phyloP scores from a whole-genome alignment of 352 stramenopile genomes.

The Thalassiosira mediterranea region DNA sequence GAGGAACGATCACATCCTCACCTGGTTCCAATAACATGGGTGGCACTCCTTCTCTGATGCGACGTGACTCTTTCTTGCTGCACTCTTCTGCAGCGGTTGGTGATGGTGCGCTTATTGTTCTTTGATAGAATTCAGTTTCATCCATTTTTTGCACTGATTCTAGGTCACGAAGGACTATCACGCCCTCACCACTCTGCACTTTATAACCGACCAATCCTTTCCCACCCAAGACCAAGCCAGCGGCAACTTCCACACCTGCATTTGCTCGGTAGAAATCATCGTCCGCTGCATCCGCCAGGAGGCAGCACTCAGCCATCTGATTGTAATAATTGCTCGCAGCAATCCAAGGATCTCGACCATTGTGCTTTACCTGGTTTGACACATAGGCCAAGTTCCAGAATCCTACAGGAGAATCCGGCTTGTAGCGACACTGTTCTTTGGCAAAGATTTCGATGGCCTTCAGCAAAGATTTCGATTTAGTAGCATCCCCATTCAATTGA shows the following conservation, averaged over 20 bases:
- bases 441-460: constrained; percentile 23
- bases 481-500: constrained; percentile 8
- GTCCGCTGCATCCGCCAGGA: constrained; percentile 5
- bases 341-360: constrained; percentile 9
- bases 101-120: neutral
- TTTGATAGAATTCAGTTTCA: too few relatives aligned
- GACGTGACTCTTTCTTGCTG: neutral
- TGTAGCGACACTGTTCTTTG: constrained; percentile 23
- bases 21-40: constrained; percentile 6
- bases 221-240: constrained; percentile 16
- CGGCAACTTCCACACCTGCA: constrained; percentile 20
- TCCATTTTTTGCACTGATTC: neutral
- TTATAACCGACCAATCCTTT: constrained; percentile 14
- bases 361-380: constrained; percentile 28
- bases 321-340: constrained; percentile 20
- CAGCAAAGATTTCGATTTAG: constrained; percentile 24
- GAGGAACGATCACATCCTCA: constrained; percentile 22
- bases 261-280: constrained; percentile 27
- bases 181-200: neutral
- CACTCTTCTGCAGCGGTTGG: neutral
- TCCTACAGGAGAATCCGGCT: constrained; percentile 20
- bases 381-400: constrained; percentile 21
- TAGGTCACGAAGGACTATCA: constrained; percentile 24
- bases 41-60: neutral
- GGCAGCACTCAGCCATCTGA: constrained; percentile 14